Percentiles rank a stretch among this genome's conserved stretches.
phyloP scores from a whole-genome alignment of 495 filamentous ascomycete species.

The Lophiotrema nucula region DNA sequence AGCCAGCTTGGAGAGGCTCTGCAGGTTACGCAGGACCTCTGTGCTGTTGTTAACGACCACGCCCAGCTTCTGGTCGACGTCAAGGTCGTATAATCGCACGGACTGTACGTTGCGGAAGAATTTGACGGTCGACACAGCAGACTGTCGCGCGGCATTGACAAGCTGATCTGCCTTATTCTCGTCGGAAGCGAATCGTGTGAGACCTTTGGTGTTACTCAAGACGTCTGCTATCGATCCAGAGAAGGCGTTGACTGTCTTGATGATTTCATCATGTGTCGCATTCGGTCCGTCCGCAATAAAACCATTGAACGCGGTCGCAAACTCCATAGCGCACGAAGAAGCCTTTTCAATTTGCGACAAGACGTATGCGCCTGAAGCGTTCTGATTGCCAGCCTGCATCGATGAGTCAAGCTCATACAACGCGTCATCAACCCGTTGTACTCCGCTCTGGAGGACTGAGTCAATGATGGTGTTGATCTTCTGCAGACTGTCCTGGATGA shows the following conservation, averaged over 20 bases:
- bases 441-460: constrained; percentile 89
- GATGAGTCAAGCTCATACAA: constrained; percentile 94
- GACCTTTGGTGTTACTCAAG: constrained; percentile 91
- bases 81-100: constrained; percentile 86
- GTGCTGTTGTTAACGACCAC: constrained; percentile 95
- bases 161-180: constrained; percentile 89
- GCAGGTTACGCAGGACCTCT: constrained; percentile 87
- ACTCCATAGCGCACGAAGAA: constrained; percentile 89
- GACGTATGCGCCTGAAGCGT: constrained; percentile 92
- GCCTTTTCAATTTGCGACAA: constrained; percentile 97
- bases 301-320: constrained; percentile 95
- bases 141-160: constrained; percentile 74
- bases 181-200: constrained; percentile 90
- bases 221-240: constrained; percentile 89
- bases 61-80: constrained; percentile 83
- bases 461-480: constrained; percentile 98
- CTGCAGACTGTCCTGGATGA: constrained; percentile 77
- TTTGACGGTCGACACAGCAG: constrained; percentile 83
- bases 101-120: constrained; percentile 95
- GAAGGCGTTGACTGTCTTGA: constrained; percentile 88
- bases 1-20: constrained; percentile 85
- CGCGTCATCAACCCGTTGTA: constrained; percentile 93
- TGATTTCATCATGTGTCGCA: constrained; percentile 85
- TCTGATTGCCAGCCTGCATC: constrained; percentile 98
- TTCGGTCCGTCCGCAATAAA: constrained; percentile 96